phyloP scores from a whole-genome alignment of 441 rosid species.

The Aquilaria agallochum region DNA sequence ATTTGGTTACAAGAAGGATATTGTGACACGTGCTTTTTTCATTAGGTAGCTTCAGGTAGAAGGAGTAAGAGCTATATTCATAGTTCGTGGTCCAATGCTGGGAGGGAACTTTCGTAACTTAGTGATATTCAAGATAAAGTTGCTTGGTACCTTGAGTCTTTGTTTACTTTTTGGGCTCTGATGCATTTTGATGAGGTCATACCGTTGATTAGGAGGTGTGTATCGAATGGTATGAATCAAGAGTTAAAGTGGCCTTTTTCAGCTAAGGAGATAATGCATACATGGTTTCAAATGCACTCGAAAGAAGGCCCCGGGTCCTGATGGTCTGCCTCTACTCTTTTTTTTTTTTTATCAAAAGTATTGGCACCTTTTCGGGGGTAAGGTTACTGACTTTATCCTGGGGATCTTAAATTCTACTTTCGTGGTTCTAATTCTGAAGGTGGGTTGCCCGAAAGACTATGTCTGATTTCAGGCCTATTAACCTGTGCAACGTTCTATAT shows the following conservation, averaged over 20 bases:
- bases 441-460: too few species aligned
- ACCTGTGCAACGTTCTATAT: not conserved
- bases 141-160: not conserved
- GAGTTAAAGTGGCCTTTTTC: too few species aligned
- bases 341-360: too few species aligned
- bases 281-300: too few species aligned
- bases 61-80: not conserved
- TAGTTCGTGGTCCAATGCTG: not conserved
- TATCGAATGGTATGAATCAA: too few species aligned
- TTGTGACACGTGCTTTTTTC: not conserved
- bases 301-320: too few species aligned
- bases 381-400: too few species aligned
- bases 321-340: too few species aligned
- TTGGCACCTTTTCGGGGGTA: too few species aligned
- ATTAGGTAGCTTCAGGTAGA: too few species aligned
- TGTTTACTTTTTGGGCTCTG: not conserved
- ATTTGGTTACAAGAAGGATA: not conserved
- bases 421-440: not conserved
- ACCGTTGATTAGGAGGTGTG: not conserved
- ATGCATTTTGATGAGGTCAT: not conserved
- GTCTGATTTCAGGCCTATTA: not conserved
- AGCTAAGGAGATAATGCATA: too few species aligned
- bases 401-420: not conserved
- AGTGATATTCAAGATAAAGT: not conserved
- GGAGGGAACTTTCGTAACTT: not conserved